Evolutionary conservation across 164 flowering plant species (phyloP).

Genomic region (Aristolochia fimbriata): DNA sequence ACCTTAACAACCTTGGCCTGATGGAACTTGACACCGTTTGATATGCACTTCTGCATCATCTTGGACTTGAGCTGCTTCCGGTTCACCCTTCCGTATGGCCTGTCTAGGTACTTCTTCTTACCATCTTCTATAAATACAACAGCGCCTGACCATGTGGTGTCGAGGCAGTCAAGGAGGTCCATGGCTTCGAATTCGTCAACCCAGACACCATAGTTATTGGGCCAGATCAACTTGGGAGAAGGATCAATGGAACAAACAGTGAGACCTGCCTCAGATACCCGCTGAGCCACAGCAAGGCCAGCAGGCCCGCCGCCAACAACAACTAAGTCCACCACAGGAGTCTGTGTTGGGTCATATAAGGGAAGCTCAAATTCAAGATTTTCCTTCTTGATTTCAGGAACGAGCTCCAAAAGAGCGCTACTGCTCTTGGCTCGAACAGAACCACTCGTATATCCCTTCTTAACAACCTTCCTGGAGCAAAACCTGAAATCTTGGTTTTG

Average conservation of each 20-base stretch:
- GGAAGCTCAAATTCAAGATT: slow-evolving; percentile 84
- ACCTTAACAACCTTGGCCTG: slow-evolving; percentile 80
- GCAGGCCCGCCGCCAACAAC: slow-evolving; percentile 95
- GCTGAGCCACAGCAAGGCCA: slow-evolving; percentile 89
- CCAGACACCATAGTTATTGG: slow-evolving; percentile 96
- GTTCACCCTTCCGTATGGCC: slow-evolving; percentile 88
- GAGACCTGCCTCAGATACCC: slow-evolving; percentile 81
- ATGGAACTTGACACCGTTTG: slow-evolving; percentile 84
- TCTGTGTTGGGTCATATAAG: slow-evolving; percentile 56
- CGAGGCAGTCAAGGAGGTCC: slow-evolving; percentile 89
- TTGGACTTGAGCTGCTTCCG: slow-evolving; percentile 76
- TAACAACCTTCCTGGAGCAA: slow-evolving; percentile 19
- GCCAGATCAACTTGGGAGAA: slow-evolving; percentile 76
- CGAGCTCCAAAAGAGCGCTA: slow-evolving; percentile 72
- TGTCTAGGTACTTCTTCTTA: slow-evolving; percentile 39
- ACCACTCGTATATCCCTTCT: slow-evolving; percentile 20
- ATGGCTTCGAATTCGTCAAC: slow-evolving; percentile 94
- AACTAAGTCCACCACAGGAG: slow-evolving; percentile 57
- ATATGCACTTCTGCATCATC: slow-evolving; percentile 81
- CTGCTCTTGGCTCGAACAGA: slow-evolving; percentile 31
- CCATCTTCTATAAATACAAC: slow-evolving; percentile 54
- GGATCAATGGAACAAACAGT: slow-evolving; percentile 86
- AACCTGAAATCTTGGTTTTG: slow-evolving; percentile 23
- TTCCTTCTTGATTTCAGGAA: slow-evolving; percentile 78
- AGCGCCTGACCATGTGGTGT: slow-evolving; percentile 89